Conservation (phyloP, 805 yeast species). For the Metschnikowia dekortorum region DNA sequence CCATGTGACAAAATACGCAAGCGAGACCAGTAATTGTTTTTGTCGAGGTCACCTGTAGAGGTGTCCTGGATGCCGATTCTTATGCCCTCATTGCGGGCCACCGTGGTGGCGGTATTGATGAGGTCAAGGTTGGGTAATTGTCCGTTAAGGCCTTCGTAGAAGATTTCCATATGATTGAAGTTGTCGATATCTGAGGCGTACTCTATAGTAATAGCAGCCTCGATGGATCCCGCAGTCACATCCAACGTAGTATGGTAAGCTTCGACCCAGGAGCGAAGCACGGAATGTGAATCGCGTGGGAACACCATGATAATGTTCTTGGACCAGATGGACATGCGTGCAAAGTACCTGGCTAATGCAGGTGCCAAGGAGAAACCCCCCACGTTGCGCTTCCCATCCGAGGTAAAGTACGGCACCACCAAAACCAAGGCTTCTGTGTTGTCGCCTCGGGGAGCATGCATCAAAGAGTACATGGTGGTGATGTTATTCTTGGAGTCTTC, state of each 20-base stretch:
- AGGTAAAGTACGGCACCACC: slow-evolving; percentile 80
- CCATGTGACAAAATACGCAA: slow-evolving; percentile 59
- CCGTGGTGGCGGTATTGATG: slow-evolving; percentile 71
- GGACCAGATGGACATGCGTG: slow-evolving; percentile 90
- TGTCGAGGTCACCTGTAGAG: slow-evolving; percentile 41
- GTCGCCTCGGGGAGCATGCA: slow-evolving; percentile 93
- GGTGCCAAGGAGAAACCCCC: slow-evolving; percentile 77
- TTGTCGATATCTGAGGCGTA: slow-evolving; percentile 63
- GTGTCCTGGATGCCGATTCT: slow-evolving; percentile 62
- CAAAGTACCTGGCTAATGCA: slow-evolving; percentile 74
- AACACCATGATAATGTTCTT: slow-evolving; percentile 86
- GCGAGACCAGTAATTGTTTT: slow-evolving; percentile 50
- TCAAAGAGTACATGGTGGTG: slow-evolving; percentile 61
- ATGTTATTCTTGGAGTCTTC: slow-evolving; percentile 23
- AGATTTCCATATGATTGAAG: slow-evolving; percentile 68
- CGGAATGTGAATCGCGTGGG: slow-evolving; percentile 63
- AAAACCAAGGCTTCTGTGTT: slow-evolving; percentile 93
- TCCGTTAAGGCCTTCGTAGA: slow-evolving; percentile 88
- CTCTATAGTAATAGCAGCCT: slow-evolving; percentile 83
- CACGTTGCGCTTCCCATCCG: slow-evolving; percentile 59
- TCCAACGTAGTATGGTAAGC: slow-evolving; percentile 86
- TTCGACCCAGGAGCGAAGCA: slow-evolving; percentile 85
- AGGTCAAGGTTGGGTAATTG: slow-evolving; percentile 92
- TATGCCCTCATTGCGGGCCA: slow-evolving; percentile 74
- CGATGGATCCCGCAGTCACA: slow-evolving; percentile 88